phyloP scores from a whole-genome alignment of 108 stramenopile species.

The Fistulifera pelliculosa region DNA sequence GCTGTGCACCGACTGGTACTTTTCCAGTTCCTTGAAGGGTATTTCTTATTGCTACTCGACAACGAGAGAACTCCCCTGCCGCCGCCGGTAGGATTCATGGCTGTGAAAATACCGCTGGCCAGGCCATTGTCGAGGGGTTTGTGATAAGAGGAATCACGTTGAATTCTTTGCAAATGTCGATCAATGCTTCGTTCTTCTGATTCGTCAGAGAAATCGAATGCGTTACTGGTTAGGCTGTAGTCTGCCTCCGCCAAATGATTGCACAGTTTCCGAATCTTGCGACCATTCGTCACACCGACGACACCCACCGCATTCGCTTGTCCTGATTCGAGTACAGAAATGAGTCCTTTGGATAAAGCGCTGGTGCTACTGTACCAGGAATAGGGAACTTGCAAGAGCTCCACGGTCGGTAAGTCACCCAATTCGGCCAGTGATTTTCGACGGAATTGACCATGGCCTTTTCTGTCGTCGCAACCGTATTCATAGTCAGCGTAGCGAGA shows the following conservation, averaged over 20 bases:
- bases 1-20: constrained; percentile 54
- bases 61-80: constrained; percentile 9
- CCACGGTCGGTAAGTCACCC: constrained; percentile 30
- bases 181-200: constrained; percentile 48
- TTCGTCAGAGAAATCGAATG: constrained; percentile 83
- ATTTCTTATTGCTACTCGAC: constrained; percentile 19
- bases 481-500: not conserved
- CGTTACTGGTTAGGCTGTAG: constrained; percentile 26
- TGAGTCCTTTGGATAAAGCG: constrained; percentile 32
- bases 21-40: constrained; percentile 54
- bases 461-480: constrained; percentile 15
- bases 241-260: constrained; percentile 25
- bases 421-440: constrained; percentile 43
- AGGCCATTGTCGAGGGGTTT: constrained; percentile 73
- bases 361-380: not conserved
- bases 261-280: constrained; percentile 16
- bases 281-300: constrained; percentile 19
- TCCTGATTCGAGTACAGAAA: constrained; percentile 29
- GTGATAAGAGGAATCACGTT: constrained; percentile 66
- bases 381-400: constrained; percentile 53
- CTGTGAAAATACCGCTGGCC: constrained; percentile 67
- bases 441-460: constrained; percentile 6
- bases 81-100: constrained; percentile 75
- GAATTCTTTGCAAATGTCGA: constrained; percentile 66
- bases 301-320: constrained; percentile 54